phyloP scores from a whole-genome alignment of 345 rosid species.

The Sisymbrium altissimum region DNA sequence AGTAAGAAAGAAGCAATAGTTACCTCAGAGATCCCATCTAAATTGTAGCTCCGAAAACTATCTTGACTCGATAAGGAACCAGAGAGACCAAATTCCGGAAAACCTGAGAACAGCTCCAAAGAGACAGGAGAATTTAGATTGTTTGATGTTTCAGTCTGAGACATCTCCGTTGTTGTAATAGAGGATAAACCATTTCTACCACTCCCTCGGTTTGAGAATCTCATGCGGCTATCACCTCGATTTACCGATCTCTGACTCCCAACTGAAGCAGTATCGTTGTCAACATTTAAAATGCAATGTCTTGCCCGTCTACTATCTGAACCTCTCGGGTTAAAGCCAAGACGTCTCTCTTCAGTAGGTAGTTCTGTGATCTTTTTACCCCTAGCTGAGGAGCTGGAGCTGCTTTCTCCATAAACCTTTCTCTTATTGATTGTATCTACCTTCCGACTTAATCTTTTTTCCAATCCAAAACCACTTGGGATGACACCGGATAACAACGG shows the following conservation, averaged over 20 bases:
- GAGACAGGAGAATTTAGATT: conserved; percentile 50
- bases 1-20: conserved; percentile 8
- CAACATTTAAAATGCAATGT: conserved; percentile 43
- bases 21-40: conserved; percentile 96
- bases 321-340: conserved; percentile 42
- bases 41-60: conserved; percentile 51
- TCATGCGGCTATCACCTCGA: conserved; percentile 37
- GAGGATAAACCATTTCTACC: conserved; percentile 38
- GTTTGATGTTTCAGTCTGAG: conserved; percentile 42
- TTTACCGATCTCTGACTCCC: conserved; percentile 51
- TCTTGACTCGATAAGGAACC: conserved; percentile 47
- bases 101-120: conserved; percentile 48
- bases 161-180: conserved; percentile 35
- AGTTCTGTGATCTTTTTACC: conserved; percentile 55
- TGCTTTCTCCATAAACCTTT: conserved; percentile 60
- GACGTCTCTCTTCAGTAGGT: conserved; percentile 41
- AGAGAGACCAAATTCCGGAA: conserved; percentile 47
- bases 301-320: conserved; percentile 59
- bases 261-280: conserved; percentile 39
- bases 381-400: conserved; percentile 61
- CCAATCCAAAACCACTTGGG: conserved; percentile 48
- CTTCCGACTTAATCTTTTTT: conserved; percentile 43
- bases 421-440: conserved; percentile 46
- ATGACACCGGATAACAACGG: conserved; percentile 47
- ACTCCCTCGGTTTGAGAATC: conserved; percentile 43